Evolutionary conservation across 305 asterid genomes (phyloP).

Genomic region (Rubia peregrina): DNA sequence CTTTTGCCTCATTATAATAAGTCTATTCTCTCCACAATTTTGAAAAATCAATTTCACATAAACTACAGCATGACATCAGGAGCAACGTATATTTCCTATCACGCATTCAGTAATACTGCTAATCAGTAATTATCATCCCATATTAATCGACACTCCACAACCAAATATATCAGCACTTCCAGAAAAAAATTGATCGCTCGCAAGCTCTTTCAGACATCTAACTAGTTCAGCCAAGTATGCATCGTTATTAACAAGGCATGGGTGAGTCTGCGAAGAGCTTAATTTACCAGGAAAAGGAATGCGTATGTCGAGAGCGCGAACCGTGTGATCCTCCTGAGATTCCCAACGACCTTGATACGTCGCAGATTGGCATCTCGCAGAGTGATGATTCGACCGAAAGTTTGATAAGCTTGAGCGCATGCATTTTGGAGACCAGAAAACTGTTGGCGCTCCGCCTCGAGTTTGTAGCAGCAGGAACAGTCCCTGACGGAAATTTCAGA

Average conservation of each 20-base stretch:
- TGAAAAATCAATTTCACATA: not conserved
- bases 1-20: not conserved
- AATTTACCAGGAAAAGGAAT: slow-evolving; percentile 77
- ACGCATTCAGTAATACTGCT: not conserved
- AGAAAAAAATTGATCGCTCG: not conserved
- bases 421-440: slow-evolving; percentile 88
- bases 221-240: not conserved
- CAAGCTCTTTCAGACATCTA: not conserved
- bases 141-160: not conserved
- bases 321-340: slow-evolving; percentile 82
- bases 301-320: slow-evolving; percentile 63
- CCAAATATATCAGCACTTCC: not conserved
- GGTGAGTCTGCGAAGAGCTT: not conserved
- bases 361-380: slow-evolving; percentile 56
- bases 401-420: slow-evolving; percentile 76
- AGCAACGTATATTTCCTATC: not conserved
- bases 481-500: slow-evolving; percentile 44
- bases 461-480: slow-evolving; percentile 61
- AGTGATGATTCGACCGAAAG: slow-evolving; percentile 34
- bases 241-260: not conserved
- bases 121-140: not conserved
- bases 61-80: not conserved
- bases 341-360: slow-evolving; percentile 77
- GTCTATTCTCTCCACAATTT: not conserved
- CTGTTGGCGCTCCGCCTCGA: slow-evolving; percentile 96